phyloP scores from a whole-genome alignment of 2,329 filamentous ascomycete species.

The Nothophoma quercina region DNA sequence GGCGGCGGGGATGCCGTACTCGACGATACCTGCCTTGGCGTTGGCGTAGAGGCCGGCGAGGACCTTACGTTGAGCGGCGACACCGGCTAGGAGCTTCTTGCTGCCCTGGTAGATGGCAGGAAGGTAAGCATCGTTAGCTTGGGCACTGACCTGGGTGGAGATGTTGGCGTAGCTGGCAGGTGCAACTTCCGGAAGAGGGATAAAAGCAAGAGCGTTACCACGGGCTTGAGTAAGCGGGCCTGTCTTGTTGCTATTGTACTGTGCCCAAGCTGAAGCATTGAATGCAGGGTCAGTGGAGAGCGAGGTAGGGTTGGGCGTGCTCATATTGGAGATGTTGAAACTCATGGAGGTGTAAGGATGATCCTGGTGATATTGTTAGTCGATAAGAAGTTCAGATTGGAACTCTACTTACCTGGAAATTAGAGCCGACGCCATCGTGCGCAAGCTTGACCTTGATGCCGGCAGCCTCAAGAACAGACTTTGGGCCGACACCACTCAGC shows the following conservation, averaged over 20 bases:
- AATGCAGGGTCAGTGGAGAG: slow-evolving; percentile 32
- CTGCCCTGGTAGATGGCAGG: slow-evolving; percentile 35
- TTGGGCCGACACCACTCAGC: slow-evolving; percentile 42
- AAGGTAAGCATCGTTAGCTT: slow-evolving; percentile 27
- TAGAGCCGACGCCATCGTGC: slow-evolving; percentile 42
- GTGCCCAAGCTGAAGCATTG: slow-evolving; percentile 38
- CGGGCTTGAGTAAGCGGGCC: slow-evolving; percentile 37
- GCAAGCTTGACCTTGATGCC: slow-evolving; percentile 36
- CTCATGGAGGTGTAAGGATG: slow-evolving; percentile 35
- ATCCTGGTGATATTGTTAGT: no score
- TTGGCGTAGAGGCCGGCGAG: slow-evolving; percentile 32
- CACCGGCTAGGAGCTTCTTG: slow-evolving; percentile 34
- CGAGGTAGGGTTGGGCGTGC: slow-evolving; percentile 31
- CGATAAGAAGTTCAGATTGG: no score
- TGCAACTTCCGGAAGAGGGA: slow-evolving; percentile 36
- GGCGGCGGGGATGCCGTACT: slow-evolving; percentile 46
- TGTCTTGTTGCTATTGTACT: slow-evolving; percentile 36
- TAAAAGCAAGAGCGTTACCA: slow-evolving; percentile 37
- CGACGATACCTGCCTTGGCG: slow-evolving; percentile 35
- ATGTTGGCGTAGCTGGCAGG: slow-evolving; percentile 27
- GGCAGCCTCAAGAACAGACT: slow-evolving; percentile 33
- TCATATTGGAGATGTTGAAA: slow-evolving; percentile 31
- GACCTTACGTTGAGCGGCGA: slow-evolving; percentile 38
- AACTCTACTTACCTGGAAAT: no score
- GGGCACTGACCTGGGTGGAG: slow-evolving; percentile 19